Conservation (phyloP, 2,329 filamentous ascomycete species). For the Aspergillus sp. region DNA sequence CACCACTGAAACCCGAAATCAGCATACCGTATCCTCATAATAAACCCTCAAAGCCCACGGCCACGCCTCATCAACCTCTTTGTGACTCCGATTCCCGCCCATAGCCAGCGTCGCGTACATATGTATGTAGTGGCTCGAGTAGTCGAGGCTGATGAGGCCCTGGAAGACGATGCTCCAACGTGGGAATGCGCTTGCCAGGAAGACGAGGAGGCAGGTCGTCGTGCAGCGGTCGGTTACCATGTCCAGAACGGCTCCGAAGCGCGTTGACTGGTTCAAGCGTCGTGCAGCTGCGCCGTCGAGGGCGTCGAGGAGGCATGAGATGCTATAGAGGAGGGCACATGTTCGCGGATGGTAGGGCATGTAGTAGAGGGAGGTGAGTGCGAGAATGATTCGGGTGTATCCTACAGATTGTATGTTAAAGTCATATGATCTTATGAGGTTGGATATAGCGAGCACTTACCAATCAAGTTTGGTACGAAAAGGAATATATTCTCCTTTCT, state of each 20-base stretch:
- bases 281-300: conserved; percentile 91
- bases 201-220: conserved; percentile 91
- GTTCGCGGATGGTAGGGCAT: conserved; percentile 99
- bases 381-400: conserved; percentile 77
- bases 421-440: background rate
- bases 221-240: conserved; percentile 99
- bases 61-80: conserved; percentile 85
- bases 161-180: conserved; percentile 95
- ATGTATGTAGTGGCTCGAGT: conserved; percentile 97
- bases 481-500: conserved; percentile 75
- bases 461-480: conserved; percentile 81
- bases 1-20: background rate
- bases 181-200: conserved; percentile 91
- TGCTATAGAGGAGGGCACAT: conserved; percentile 81
- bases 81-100: conserved; percentile 83
- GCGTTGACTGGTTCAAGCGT: conserved; percentile 84
- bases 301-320: conserved; percentile 94
- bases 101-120: conserved; percentile 96
- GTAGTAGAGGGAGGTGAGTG: conserved; percentile 92
- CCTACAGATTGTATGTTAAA: conserved; percentile 52
- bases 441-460: conserved; percentile 51
- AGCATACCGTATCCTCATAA: conserved; percentile 19
- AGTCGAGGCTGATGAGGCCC: conserved; percentile 85
- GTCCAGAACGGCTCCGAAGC: conserved; percentile 94
- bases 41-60: conserved; percentile 87